Percentiles rank a stretch among this genome's conserved stretches.
Conservation (phyloP, 139 green algal genomes). For the Picochlorum costavermella region DNA sequence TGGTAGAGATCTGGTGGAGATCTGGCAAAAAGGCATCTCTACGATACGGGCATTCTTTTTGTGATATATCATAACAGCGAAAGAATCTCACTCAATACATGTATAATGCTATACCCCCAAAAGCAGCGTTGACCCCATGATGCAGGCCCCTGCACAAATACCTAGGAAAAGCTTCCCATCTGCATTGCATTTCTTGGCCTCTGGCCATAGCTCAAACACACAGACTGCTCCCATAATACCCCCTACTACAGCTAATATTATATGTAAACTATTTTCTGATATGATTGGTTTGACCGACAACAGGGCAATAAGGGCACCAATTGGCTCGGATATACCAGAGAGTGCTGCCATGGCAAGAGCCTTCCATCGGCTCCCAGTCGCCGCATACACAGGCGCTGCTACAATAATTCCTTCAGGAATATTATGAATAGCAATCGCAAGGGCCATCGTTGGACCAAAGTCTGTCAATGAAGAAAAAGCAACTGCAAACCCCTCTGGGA, state of each 20-base stretch:
- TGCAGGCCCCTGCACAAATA: constrained; percentile 37
- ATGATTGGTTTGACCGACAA: constrained; percentile 60
- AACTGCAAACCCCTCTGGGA: constrained; percentile 77
- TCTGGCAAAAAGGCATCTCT: too few species aligned
- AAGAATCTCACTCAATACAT: too few species aligned
- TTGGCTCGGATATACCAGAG: constrained; percentile 72
- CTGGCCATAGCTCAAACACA: constrained; percentile 75
- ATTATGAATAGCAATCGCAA: constrained; percentile 84
- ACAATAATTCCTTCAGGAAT: constrained; percentile 77
- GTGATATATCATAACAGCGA: too few species aligned
- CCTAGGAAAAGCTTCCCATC: constrained; percentile 49
- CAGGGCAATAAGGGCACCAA: constrained; percentile 68
- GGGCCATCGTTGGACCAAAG: constrained; percentile 63
- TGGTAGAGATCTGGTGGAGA: too few species aligned
- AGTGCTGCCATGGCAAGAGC: constrained; percentile 62
- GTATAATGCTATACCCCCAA: not conserved
- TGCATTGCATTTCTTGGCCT: constrained; percentile 59
- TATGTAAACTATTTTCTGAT: constrained; percentile 45
- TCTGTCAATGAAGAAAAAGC: constrained; percentile 67
- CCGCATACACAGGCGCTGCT: constrained; percentile 79
- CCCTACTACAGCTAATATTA: constrained; percentile 69
- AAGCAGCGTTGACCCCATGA: constrained; percentile 71
- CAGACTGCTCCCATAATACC: constrained; percentile 85
- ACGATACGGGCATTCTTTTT: too few species aligned
- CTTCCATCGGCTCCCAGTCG: constrained; percentile 62